Evolutionary conservation across 768 basidiomycete species (phyloP).

Genomic region (Brasilioporus rufonigricans): DNA sequence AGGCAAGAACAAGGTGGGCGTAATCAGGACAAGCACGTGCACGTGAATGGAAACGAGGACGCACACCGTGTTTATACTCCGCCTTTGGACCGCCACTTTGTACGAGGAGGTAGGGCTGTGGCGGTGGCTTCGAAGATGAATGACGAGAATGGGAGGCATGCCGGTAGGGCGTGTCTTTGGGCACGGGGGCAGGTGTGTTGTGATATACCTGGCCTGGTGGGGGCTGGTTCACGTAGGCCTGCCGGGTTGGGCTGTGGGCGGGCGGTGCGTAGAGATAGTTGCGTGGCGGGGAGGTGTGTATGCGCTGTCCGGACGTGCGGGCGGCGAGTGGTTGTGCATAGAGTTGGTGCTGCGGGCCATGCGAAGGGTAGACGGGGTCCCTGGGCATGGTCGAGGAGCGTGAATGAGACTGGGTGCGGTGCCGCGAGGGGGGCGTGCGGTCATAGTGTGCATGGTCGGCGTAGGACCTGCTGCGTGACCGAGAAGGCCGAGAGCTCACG

Average conservation of each 20-base stretch:
- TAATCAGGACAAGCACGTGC: conserved; percentile 15
- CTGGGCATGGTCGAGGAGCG: conserved; percentile 18
- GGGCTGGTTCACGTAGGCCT: conserved; percentile 22
- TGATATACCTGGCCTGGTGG: conserved; percentile 31
- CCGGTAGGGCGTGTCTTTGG: conserved; percentile 19
- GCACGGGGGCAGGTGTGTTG: conserved; percentile 8
- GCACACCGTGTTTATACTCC: conserved; percentile 33
- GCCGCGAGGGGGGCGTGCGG: conserved; percentile 13
- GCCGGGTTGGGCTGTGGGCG: conserved; percentile 15
- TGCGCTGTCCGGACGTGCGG: conserved; percentile 17
- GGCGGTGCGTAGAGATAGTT: conserved; percentile 18
- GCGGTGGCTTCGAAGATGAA: conserved; percentile 19
- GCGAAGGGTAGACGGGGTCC: conserved; percentile 17
- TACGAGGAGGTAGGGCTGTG: conserved; percentile 28
- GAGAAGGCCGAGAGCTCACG: conserved; percentile 21
- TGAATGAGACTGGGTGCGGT: conserved; percentile 27
- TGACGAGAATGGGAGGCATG: conserved; percentile 22
- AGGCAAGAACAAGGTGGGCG: background rate
- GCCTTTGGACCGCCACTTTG: conserved; percentile 28
- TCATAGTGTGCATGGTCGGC: conserved; percentile 20
- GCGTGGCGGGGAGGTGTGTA: conserved; percentile 18
- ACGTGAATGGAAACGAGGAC: conserved; percentile 16
- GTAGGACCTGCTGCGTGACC: conserved; percentile 23
- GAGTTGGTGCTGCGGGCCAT: conserved; percentile 6
- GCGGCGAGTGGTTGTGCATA: conserved; percentile 18